A percentile compares a stretch with the other conserved stretches of the same genome.
These are phyloP conservation scores for Oidiodendron maius DNA, from an alignment of 495 filamentous ascomycete species.

Conservation along the genomic window DNA sequence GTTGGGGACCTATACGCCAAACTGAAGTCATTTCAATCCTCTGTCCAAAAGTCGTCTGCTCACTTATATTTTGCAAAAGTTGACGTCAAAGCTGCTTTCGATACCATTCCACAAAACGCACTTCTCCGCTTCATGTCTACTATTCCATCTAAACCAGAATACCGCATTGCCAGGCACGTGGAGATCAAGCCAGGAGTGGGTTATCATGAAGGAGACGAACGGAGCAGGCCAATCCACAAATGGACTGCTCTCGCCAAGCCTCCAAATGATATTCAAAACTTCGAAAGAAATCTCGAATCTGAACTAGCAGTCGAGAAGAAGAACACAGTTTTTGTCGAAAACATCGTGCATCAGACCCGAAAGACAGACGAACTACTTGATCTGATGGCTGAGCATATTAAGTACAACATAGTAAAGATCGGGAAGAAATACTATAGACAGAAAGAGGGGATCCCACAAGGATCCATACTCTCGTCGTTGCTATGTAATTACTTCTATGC, in stretches of 20 bases:
- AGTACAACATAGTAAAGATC: constrained; percentile 78
- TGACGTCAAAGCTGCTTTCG: constrained; percentile 89
- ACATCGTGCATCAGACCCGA: constrained; percentile 44
- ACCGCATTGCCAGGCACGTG: constrained; percentile 67
- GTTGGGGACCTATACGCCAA: constrained; percentile 75
- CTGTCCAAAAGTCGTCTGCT: constrained; percentile 11
- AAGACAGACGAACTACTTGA: constrained; percentile 54
- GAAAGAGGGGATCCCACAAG: constrained; percentile 85
- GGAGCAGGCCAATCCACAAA: constrained; percentile 48
- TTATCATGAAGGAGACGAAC: constrained; percentile 11
- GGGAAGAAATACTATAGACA: constrained; percentile 88
- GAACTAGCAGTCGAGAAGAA: constrained; percentile 41
- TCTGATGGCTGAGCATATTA: constrained; percentile 70
- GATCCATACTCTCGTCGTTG: constrained; percentile 76
- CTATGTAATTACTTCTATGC: constrained; percentile 96
- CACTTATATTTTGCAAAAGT: constrained; percentile 80
- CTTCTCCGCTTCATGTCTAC: constrained; percentile 58
- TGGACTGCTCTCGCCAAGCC: constrained; percentile 58
- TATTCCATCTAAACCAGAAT: constrained; percentile 58
- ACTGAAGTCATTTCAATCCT: constrained; percentile 60
- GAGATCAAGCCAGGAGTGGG: constrained; percentile 53
- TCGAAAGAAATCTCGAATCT: constrained; percentile 48
- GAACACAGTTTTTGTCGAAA: constrained; percentile 73
- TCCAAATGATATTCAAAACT: constrained; percentile 40
- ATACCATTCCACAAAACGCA: constrained; percentile 81